These are phyloP conservation scores for Geosmithia flava DNA, from an alignment of 2,329 filamentous ascomycete species.

Conservation along the genomic window DNA sequence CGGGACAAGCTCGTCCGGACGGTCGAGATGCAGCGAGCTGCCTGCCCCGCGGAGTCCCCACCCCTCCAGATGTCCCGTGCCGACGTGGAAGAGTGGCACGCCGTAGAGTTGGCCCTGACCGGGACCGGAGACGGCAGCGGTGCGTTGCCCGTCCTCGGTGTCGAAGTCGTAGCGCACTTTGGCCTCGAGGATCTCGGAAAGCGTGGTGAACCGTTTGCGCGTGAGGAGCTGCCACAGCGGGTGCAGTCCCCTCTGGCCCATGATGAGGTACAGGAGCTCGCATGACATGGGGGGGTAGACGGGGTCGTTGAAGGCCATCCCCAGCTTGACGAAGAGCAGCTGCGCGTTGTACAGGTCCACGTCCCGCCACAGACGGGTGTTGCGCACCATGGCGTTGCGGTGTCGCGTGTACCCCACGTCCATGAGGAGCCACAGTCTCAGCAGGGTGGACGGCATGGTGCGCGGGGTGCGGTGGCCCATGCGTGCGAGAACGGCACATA, in stretches of 20 bases:
- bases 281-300: conserved; percentile 36
- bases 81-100: conserved; percentile 39
- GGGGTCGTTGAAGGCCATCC: conserved; percentile 57
- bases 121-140: neutral
- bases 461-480: conserved; percentile 44
- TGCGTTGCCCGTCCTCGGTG: conserved; percentile 1
- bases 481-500: conserved; percentile 46
- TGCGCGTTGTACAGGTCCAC: conserved; percentile 48
- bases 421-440: conserved; percentile 64
- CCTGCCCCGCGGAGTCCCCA: conserved; percentile 32
- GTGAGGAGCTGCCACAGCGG: conserved; percentile 49
- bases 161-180: conserved; percentile 44
- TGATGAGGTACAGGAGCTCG: conserved; percentile 41
- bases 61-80: conserved; percentile 38
- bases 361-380: conserved; percentile 40
- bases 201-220: conserved; percentile 34
- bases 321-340: conserved; percentile 59
- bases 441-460: conserved; percentile 31
- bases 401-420: conserved; percentile 46
- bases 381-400: conserved; percentile 42
- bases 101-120: conserved; percentile 27
- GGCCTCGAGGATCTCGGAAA: conserved; percentile 40
- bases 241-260: conserved; percentile 43
- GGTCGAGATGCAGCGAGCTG: conserved; percentile 26
- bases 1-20: conserved; percentile 46